Conservation (phyloP, 306 rosid genomes). For the Pachyrhizus erosus region DNA sequence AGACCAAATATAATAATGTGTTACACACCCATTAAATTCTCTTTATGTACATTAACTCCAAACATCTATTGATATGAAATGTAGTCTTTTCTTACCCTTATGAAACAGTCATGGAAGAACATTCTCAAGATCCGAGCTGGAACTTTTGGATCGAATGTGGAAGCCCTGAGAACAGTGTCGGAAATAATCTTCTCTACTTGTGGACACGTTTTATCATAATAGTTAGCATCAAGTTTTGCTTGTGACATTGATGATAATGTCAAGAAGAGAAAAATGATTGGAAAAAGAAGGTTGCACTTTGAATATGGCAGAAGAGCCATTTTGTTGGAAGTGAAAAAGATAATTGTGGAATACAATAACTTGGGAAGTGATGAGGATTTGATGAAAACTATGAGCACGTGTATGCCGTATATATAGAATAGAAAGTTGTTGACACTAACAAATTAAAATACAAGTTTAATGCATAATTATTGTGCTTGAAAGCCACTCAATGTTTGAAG, state of each 20-base stretch:
- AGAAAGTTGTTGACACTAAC: not conserved
- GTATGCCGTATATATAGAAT: constrained; percentile 39
- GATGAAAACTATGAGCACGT: constrained; percentile 27
- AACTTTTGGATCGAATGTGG: constrained; percentile 63
- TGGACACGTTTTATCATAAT: constrained; percentile 64
- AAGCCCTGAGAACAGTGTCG: constrained; percentile 63
- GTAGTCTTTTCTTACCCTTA: constrained; percentile 57
- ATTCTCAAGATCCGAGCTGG: constrained; percentile 76
- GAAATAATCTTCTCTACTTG: constrained; percentile 65
- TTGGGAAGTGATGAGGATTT: constrained; percentile 1
- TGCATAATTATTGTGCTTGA: constrained; percentile 45
- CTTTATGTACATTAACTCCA: not conserved
- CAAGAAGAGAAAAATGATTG: constrained; percentile 32
- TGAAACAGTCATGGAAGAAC: constrained; percentile 86
- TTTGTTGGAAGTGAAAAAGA: constrained; percentile 20
- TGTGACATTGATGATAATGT: constrained; percentile 37
- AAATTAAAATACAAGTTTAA: not conserved
- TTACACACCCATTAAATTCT: not conserved
- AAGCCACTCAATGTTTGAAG: constrained; percentile 62
- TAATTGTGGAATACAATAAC: not conserved
- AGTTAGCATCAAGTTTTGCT: constrained; percentile 53
- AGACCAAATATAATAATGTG: not conserved
- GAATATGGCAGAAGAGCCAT: constrained; percentile 49
- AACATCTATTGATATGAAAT: not conserved
- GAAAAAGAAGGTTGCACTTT: constrained; percentile 19